Evolutionary conservation across 108 stramenopile genomes (phyloP).

Genomic region (Parietichytrium sp.): DNA sequence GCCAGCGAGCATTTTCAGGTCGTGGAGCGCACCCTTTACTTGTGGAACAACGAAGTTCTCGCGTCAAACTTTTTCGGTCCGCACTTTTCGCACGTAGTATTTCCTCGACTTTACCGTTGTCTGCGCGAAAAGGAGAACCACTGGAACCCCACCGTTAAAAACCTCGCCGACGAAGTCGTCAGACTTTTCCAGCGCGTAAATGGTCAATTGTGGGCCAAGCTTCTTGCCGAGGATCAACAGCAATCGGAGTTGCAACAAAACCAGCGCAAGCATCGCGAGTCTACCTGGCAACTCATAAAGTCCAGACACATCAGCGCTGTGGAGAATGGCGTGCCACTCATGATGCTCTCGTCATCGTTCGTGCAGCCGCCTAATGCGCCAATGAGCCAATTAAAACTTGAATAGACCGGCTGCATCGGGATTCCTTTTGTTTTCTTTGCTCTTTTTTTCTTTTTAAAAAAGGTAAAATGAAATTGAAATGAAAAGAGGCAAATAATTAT

Average conservation of each 20-base stretch:
- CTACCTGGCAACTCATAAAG: constrained; percentile 22
- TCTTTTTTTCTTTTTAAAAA: not conserved
- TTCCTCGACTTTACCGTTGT: constrained; percentile 77
- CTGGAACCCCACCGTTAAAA: constrained; percentile 98
- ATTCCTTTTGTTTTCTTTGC: not conserved
- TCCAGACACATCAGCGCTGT: not conserved
- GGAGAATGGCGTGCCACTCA: not conserved
- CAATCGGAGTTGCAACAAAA: not conserved
- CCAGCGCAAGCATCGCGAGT: not conserved
- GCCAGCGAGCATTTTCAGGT: constrained; percentile 94
- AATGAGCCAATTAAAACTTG: too few species aligned
- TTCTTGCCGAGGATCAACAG: not conserved
- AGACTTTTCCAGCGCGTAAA: constrained; percentile 72
- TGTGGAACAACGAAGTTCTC: constrained; percentile 95
- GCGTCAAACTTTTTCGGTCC: constrained; percentile 86
- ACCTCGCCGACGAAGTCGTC: constrained; percentile 89
- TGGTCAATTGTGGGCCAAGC: not conserved
- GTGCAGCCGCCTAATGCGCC: too few species aligned
- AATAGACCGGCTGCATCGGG: too few species aligned
- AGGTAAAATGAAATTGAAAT: not conserved
- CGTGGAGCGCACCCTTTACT: constrained; percentile 86
- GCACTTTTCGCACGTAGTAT: constrained; percentile 85
- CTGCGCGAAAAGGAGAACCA: constrained; percentile 82
- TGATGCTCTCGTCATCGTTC: not conserved
- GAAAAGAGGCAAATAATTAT: not conserved